Evolutionary conservation across 2,329 filamentous ascomycete genomes (phyloP), one percentile per base, ranked within the genome.

Genomic region (Didymella segeticola): DNA sequence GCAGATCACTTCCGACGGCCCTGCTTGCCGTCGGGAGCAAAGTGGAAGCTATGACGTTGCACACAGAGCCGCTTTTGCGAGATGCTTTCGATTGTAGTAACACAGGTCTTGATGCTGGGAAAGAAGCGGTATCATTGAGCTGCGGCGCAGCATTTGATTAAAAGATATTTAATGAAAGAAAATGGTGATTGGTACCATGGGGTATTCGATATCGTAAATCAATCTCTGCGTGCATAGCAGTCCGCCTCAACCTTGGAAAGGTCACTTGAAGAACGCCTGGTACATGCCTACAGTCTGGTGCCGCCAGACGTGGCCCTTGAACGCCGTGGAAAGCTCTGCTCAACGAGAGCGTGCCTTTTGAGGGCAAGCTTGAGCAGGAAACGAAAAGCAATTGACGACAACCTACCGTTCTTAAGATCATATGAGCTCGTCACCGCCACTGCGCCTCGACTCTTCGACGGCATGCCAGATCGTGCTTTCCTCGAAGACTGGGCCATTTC

Each of bases 401-500:
- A 42, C 48, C 33, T 29, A 26, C 42, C 1, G n/a, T 9, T 14
- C 25, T 8, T 9, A 2, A n/a, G 25, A 22, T 72, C 58, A 88
- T 64, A 89, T 82, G 53, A 96, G 79, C 72, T 95, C 90, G 73
- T 96, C 91, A 38, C 86, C 89, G 15, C 89, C 89, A 63, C 85
- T 87, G 19, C 87, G 86, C 25, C 89, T 87, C 68, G 91, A 93
- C 66, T 89, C 83, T 72, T 91, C 84, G 60, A 98, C 93, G 14
- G 90, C 91, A 57, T 81, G 79, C 36, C 86, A 74, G 14, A 98
- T 88, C 37, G 86, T 84, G 20, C 83, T 78, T 73, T 96, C 93
- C 57, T 89, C 87, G 65, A 96, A 96, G 33, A 95, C 92, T 2
- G 93, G 93, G 0, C 93, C 79, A 69, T 91, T 88, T 2, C 92